phyloP scores from a whole-genome alignment of 2,329 filamentous ascomycete genomes.

The Cercospora janseana region DNA sequence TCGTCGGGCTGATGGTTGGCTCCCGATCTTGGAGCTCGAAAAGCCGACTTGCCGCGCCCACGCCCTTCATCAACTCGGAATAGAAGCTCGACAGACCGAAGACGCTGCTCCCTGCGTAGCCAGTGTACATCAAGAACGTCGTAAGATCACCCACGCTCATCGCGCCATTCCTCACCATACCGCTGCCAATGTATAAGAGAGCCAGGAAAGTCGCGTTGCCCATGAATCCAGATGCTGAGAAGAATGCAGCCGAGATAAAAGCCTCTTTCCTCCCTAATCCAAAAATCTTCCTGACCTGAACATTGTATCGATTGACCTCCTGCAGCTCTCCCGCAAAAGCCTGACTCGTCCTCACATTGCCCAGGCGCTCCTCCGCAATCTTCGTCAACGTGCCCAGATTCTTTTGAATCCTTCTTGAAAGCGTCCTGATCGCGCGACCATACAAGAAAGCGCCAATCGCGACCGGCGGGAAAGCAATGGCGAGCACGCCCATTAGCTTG shows the following conservation, averaged over 20 bases:
- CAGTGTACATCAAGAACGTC: conserved; percentile 98
- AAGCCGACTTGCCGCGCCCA: conserved; percentile 90
- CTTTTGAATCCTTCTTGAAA: conserved; percentile 90
- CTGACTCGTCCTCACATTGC: conserved; percentile 94
- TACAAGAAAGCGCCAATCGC: conserved; percentile 90
- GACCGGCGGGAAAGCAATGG: conserved; percentile 85
- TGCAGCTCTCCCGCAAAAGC: conserved; percentile 92
- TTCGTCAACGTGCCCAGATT: conserved; percentile 91
- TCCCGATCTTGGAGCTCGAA: conserved; percentile 93
- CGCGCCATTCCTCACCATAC: conserved; percentile 79
- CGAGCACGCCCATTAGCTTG: conserved; percentile 81
- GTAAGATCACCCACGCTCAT: conserved; percentile 91
- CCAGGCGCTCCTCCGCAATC: conserved; percentile 95
- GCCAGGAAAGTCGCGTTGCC: conserved; percentile 95
- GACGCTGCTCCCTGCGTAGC: conserved; percentile 78
- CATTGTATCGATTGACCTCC: conserved; percentile 88
- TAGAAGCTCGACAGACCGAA: conserved; percentile 96
- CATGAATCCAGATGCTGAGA: conserved; percentile 79
- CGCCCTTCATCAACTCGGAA: conserved; percentile 98
- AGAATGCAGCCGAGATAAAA: conserved; percentile 86
- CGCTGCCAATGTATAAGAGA: conserved; percentile 84
- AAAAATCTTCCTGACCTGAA: conserved; percentile 89
- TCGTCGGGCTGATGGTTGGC: conserved; percentile 82
- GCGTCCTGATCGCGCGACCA: conserved; percentile 79
- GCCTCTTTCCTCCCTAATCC: conserved; percentile 82